A percentile compares a stretch with the other conserved stretches of the same genome.
Evolutionary conservation across 2,329 filamentous ascomycete species (phyloP).

Genomic region (Fusarium euwallaceae): DNA sequence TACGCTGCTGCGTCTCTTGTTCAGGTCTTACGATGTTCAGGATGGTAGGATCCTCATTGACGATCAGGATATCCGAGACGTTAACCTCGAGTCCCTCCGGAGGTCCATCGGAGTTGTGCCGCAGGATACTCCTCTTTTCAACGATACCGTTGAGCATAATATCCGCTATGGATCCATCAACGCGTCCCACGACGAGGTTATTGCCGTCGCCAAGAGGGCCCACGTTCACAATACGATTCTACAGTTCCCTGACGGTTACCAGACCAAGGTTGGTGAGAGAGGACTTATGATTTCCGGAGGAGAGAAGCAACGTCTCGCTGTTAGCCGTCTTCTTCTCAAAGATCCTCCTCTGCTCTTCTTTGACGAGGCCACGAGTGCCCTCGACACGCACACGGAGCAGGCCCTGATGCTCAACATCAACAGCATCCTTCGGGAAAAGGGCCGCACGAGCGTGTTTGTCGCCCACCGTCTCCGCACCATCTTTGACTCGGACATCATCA

Average conservation of each 20-base stretch:
- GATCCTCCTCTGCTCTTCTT: conserved; percentile 93
- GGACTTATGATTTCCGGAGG: conserved; percentile 97
- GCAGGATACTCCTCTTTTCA: conserved; percentile 97
- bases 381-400: conserved; percentile 95
- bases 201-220: conserved; percentile 83
- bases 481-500: conserved; percentile 92
- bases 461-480: conserved; percentile 94
- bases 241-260: conserved; percentile 87
- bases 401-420: conserved; percentile 93
- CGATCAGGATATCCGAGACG: conserved; percentile 88
- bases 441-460: conserved; percentile 92
- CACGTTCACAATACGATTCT: conserved; percentile 86
- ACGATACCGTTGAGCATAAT: conserved; percentile 95
- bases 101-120: conserved; percentile 93
- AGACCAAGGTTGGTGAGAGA: conserved; percentile 91
- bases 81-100: conserved; percentile 85
- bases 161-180: conserved; percentile 91
- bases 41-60: conserved; percentile 89
- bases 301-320: conserved; percentile 91
- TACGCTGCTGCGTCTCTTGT: conserved; percentile 89
- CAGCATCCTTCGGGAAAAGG: conserved; percentile 88
- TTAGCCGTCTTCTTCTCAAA: conserved; percentile 87
- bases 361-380: conserved; percentile 91
- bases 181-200: conserved; percentile 79
- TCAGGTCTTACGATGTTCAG: conserved; percentile 94